These are phyloP conservation scores for Aspergillus neoniger DNA, from an alignment of 2,329 filamentous ascomycete genomes.

Conservation along the genomic window DNA sequence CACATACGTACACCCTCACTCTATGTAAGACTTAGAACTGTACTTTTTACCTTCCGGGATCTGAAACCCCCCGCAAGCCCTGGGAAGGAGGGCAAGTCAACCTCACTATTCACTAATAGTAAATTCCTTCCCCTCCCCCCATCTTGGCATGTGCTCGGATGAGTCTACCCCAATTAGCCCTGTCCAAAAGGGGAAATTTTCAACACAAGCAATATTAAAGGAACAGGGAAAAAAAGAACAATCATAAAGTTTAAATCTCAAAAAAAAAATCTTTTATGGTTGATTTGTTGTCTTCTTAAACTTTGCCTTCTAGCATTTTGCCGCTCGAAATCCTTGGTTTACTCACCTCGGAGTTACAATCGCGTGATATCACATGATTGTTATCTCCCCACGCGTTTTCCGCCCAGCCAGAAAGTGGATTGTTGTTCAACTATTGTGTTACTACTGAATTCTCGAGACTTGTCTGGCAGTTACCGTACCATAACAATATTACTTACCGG, in stretches of 20 bases:
- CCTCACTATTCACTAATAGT: neutral
- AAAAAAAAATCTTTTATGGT: no score
- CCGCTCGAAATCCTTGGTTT: neutral
- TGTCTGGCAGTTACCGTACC: neutral
- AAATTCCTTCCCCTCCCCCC: neutral
- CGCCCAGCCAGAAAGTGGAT: neutral
- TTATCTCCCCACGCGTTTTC: slow-evolving; percentile 1
- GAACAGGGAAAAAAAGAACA: neutral
- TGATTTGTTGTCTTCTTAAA: no score
- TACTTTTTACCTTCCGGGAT: slow-evolving; percentile 1
- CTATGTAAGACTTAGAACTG: neutral
- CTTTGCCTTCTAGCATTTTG: neutral
- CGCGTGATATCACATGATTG: slow-evolving; percentile 4
- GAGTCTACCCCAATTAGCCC: neutral
- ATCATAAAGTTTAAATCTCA: neutral
- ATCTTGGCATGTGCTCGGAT: neutral
- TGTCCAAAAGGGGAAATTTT: no score
- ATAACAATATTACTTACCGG: slow-evolving; percentile 4
- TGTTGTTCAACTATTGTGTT: neutral
- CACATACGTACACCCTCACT: neutral
- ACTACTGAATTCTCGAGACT: neutral
- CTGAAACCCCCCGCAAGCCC: slow-evolving; percentile 5
- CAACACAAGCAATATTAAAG: no score
- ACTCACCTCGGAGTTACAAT: neutral
- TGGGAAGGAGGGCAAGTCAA: neutral